These are phyloP conservation scores for Tetracladium setigerum DNA, from an alignment of 495 filamentous ascomycete genomes.

Conservation along the genomic window DNA sequence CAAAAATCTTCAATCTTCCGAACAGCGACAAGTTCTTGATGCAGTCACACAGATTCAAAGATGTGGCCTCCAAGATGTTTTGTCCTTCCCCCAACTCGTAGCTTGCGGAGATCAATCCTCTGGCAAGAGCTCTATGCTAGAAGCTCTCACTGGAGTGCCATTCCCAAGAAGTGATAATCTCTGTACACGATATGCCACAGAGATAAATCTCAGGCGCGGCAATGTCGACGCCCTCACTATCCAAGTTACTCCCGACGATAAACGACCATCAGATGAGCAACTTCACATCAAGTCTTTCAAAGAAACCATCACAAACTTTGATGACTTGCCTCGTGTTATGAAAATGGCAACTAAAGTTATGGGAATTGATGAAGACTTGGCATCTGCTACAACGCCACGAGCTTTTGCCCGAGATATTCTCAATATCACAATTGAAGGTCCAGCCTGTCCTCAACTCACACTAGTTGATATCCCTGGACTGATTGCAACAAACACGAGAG, in stretches of 20 bases:
- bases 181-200: constrained; percentile 45
- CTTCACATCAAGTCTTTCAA: no score
- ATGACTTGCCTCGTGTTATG: constrained; percentile 38
- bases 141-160: constrained; percentile 52
- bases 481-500: constrained; percentile 37
- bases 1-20: constrained; percentile 20
- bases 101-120: constrained; percentile 54
- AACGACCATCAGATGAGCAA: no score
- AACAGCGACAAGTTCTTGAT: constrained; percentile 27
- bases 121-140: constrained; percentile 56
- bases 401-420: constrained; percentile 56
- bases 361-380: constrained; percentile 20
- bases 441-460: constrained; percentile 50
- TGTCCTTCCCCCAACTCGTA: constrained; percentile 31
- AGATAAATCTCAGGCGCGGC: constrained; percentile 39
- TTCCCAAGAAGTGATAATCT: constrained; percentile 43
- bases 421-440: constrained; percentile 53
- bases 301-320: constrained; percentile 27
- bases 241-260: constrained; percentile 29
- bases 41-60: constrained; percentile 25
- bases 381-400: constrained; percentile 7
- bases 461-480: constrained; percentile 62
- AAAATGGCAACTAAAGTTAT: constrained; percentile 31
- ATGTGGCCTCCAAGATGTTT: constrained; percentile 39
- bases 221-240: constrained; percentile 21